A percentile compares a stretch with the other conserved stretches of the same genome.
phyloP scores from a whole-genome alignment of 1,139 yeast species.

The Yamadazyma mexicana region DNA sequence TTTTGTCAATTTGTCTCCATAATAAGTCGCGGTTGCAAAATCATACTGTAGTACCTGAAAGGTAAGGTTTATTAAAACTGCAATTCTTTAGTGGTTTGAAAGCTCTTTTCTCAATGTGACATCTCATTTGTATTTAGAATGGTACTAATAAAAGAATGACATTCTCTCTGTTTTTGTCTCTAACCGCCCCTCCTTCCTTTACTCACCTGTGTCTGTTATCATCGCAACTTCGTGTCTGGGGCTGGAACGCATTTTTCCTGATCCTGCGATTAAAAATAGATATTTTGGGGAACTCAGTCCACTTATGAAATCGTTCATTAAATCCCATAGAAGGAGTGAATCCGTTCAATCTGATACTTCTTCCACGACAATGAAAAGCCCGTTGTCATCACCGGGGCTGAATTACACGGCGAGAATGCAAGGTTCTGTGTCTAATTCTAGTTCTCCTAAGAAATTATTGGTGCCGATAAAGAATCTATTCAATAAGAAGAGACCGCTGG shows the following conservation, averaged over 20 bases:
- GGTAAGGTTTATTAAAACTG: too few relatives aligned
- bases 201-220: too few relatives aligned
- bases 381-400: constrained; percentile 23
- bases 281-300: background rate
- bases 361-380: constrained; percentile 16
- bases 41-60: background rate
- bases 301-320: constrained; percentile 48
- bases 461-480: constrained; percentile 46
- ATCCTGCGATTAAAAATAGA: constrained; percentile 5
- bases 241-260: background rate
- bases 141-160: too few relatives aligned
- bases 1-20: background rate
- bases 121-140: too few relatives aligned
- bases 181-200: too few relatives aligned
- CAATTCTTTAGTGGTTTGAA: background rate
- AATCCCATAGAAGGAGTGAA: constrained; percentile 39
- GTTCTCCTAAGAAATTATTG: constrained; percentile 44
- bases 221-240: too few relatives aligned
- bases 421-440: constrained; percentile 15
- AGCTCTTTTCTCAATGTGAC: too few relatives aligned
- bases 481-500: constrained; percentile 15
- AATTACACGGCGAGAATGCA: constrained; percentile 16
- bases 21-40: background rate
- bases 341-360: constrained; percentile 18
- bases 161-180: too few relatives aligned